A percentile compares a stretch with the other conserved stretches of the same genome.
phyloP scores from a whole-genome alignment of 768 basidiomycete species.

The Suillus subaureus region DNA sequence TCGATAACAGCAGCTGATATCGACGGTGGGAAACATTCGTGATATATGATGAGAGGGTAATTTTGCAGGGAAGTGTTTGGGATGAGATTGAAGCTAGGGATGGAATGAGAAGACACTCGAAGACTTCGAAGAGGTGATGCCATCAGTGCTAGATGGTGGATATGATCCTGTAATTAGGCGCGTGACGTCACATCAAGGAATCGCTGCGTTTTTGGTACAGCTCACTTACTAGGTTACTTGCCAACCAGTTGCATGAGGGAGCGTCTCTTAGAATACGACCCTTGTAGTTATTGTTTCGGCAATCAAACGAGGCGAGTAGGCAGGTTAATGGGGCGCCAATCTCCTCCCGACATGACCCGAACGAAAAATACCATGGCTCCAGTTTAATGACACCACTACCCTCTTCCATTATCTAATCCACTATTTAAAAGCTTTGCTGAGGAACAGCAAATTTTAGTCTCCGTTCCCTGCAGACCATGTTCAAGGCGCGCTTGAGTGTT shows the following conservation, averaged over 20 bases:
- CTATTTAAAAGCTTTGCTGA: slow-evolving; percentile 1
- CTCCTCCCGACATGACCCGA: slow-evolving; percentile 8
- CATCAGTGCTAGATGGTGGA: too few relatives aligned
- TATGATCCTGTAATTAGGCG: not conserved
- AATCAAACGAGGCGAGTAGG: not conserved
- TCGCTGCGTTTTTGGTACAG: too few relatives aligned
- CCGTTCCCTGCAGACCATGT: slow-evolving; percentile 15
- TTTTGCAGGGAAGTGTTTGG: slow-evolving; percentile 40
- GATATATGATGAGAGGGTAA: slow-evolving; percentile 42
- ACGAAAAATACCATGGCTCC: not conserved
- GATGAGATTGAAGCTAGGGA: slow-evolving; percentile 34
- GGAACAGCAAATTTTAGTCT: not conserved
- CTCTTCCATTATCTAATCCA: not conserved
- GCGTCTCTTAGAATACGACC: not conserved
- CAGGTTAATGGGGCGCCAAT: not conserved
- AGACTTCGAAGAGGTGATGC: slow-evolving; percentile 22
- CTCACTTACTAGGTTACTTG: too few relatives aligned
- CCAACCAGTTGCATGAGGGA: not conserved
- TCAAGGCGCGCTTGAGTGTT: slow-evolving; percentile 15
- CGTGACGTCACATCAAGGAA: slow-evolving; percentile 1
- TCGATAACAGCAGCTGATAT: slow-evolving; percentile 31
- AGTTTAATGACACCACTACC: not conserved
- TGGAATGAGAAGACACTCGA: slow-evolving; percentile 32
- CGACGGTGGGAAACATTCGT: slow-evolving; percentile 28
- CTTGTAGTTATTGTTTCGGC: not conserved